A percentile compares a stretch with the other conserved stretches of the same genome.
Evolutionary conservation across 305 asterid genomes (phyloP).

Genomic region (Vinca major): DNA sequence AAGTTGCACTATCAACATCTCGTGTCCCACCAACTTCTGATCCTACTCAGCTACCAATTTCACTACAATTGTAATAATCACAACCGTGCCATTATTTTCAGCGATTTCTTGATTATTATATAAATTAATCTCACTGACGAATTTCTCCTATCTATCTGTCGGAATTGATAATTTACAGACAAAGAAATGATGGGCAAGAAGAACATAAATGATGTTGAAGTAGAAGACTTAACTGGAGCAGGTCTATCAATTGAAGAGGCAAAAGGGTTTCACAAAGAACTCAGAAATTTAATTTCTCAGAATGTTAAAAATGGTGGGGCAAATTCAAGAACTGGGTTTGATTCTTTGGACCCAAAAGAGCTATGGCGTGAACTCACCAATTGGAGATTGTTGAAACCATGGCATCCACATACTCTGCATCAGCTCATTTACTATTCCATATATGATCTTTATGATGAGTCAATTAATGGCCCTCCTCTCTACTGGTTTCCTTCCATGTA

Average conservation of each 20-base stretch:
- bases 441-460: constrained; percentile 34
- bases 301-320: not conserved
- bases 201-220: constrained; percentile 41
- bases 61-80: not conserved
- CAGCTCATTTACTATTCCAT: constrained; percentile 69
- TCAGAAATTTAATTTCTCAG: constrained; percentile 26
- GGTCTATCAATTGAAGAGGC: constrained; percentile 55
- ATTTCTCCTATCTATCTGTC: not conserved
- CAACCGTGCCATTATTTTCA: not conserved
- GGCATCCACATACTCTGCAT: constrained; percentile 62
- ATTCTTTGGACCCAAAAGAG: constrained; percentile 24
- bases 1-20: too few species aligned
- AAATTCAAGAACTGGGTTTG: not conserved
- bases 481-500: constrained; percentile 90
- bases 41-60: not conserved
- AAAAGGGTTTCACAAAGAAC: constrained; percentile 30
- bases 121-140: not conserved
- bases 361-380: constrained; percentile 51
- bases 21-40: not conserved
- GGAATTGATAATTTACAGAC: not conserved
- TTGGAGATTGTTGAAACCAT: constrained; percentile 58
- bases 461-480: constrained; percentile 60
- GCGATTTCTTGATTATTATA: not conserved
- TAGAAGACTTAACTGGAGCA: constrained; percentile 45
- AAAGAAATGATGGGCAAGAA: constrained; percentile 36